Evolutionary conservation across 164 flowering plant species (phyloP).

Genomic region (Amborella trichopoda): DNA sequence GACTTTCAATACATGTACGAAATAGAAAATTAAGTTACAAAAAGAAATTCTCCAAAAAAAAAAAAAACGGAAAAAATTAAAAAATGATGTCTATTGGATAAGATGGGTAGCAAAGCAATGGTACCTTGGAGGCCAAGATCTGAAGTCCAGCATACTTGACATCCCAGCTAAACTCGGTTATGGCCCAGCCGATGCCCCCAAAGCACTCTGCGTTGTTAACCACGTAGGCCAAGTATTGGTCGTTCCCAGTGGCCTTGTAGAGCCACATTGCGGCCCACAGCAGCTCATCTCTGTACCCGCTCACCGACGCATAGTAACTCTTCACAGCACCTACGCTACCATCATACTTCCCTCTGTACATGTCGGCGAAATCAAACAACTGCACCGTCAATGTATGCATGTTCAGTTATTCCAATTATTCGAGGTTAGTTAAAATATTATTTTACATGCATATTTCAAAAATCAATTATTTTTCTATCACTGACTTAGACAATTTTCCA

Average conservation of each 20-base stretch:
- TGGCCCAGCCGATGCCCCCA: slow-evolving; percentile 85
- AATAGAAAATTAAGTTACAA: too few relatives aligned
- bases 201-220: slow-evolving; percentile 45
- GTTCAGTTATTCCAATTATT: too few relatives aligned
- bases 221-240: slow-evolving; percentile 33
- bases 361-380: slow-evolving; percentile 86
- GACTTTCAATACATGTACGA: too few relatives aligned
- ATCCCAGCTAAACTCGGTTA: slow-evolving; percentile 92
- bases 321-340: slow-evolving; percentile 55
- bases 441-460: too few relatives aligned
- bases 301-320: slow-evolving; percentile 83
- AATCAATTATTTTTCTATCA: too few relatives aligned
- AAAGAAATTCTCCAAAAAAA: too few relatives aligned
- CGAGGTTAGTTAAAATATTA: too few relatives aligned
- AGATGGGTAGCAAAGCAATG: too few relatives aligned
- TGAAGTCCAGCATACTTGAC: slow-evolving; percentile 87
- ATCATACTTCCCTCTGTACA: slow-evolving; percentile 71
- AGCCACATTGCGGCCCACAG: slow-evolving; percentile 96
- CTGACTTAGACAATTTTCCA: too few relatives aligned
- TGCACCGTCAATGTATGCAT: too few relatives aligned
- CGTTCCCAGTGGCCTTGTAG: slow-evolving; percentile 78
- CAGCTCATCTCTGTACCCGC: slow-evolving; percentile 89
- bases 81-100: too few relatives aligned
- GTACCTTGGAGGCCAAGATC: slow-evolving; percentile 67
- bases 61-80: too few relatives aligned